Base-by-base conservation (phyloP, 331 rosid genomes). In the Cydonia oblonga region DNA sequence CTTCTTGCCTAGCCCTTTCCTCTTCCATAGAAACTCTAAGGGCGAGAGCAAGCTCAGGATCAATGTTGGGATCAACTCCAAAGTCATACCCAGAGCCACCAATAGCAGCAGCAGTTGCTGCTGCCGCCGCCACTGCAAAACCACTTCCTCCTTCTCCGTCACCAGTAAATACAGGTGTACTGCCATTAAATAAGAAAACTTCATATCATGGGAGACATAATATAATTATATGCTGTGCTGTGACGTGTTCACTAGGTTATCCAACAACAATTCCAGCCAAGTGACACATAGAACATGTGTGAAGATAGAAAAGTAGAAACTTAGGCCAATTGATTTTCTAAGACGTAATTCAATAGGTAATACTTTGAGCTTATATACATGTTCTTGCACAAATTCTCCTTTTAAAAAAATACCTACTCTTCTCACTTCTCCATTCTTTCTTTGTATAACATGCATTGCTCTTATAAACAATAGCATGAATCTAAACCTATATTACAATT, bases 21-120 rank as follows among this genome's bases (percentile, higher is more conserved):
- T 95, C 97, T 81, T 95, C 99, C 99, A 95, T 91, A 56, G 99
- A 95, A 81, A 95, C 99, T 87, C 99, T 87, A 18, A 95, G 91
- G 72, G 99, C 99, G 68, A 95, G 97, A 76, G 99, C 99, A 54
- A 95, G 87, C 82, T 95, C 99, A 30, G 99, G 99, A 72, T 95
- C 97, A 77, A 89, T 76, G 88, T 95, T 95, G 53, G 97, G 99
- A 83, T 95, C 99, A 71, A 95, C 99, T 13, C 96, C 99, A 84
- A 95, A 95, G 44, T 95, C 97, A 84, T 76, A 91, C 58, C 96
- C 96, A 69, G 99, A 85, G 72, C 92, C 87, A 65, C 98, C 87
- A 51, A 90, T 92, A 38, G 93, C 96, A 8, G 98, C 98, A 0
- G 96, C 96, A 53, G 96, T 90, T 35, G 92, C 98, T 2, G 98